Evolutionary conservation across 345 rosid species (phyloP), one percentile per base, ranked within the genome.

Genomic region (Dipteronia dyeriana): DNA sequence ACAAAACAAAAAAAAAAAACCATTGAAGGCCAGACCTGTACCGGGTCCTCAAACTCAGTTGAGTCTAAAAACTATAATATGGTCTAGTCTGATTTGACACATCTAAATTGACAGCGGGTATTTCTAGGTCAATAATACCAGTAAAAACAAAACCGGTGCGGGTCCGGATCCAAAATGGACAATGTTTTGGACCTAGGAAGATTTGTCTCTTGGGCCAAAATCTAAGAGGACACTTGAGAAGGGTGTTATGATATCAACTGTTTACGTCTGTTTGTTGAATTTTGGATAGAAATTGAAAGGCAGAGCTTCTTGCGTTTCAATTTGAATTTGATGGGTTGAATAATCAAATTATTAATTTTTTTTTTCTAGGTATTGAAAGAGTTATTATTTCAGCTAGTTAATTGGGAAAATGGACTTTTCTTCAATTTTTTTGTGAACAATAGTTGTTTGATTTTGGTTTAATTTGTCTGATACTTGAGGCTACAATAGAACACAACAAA

Each of bases 241-340:
- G 47, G 51, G 16, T 13, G 54, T 49, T 12, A 49, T 69, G 66
- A 47, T 41, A 34, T 60, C 43, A 66, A 71, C 53, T 53, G 20
- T 56, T 53, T 51, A 29, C 31, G 75, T 76, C 76, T 49, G 39
- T 47, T 73, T 79, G 68, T 70, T 79, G 74, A 65, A 22, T 76
- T 76, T 62, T 70, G 80, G 80, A 78, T 78, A 69, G 56, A 63
- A 45, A 76, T 29, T 49, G 76, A n/a, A 75, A 68, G 77, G 79
- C 74, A 73, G 49, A 65, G 71, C 39, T 74, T 25, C 65, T 72
- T 76, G 65, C 66, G 77, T 72, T 80, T 73, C 63, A 7, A 53
- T 19, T 53, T 53, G 65, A 59, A 20, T 39, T 45, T 53, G 61
- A 69, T 53, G 59, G 62, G 5, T 26, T 68, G 20, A 22, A 19